Conservation (phyloP, 2,329 filamentous ascomycete genomes). For the Apiospora rasikravindrae region DNA sequence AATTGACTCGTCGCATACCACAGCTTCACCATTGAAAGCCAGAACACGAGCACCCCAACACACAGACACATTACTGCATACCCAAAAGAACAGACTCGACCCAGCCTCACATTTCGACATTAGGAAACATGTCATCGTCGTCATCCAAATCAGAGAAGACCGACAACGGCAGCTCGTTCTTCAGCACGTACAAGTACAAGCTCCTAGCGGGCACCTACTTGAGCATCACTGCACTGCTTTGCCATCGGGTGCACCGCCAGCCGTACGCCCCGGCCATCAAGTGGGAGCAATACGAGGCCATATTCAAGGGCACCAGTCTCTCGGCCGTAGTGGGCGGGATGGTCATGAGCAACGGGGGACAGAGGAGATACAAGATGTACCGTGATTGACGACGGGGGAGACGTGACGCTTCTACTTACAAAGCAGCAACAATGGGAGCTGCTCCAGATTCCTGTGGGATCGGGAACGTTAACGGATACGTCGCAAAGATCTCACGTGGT, state of each 20-base stretch:
- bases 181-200: conserved; percentile 56
- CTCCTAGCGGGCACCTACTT: conserved; percentile 76
- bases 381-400: conserved; percentile 1
- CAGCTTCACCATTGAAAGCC: background rate
- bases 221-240: conserved; percentile 46
- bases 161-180: background rate
- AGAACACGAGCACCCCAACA: background rate
- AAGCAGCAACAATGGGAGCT: background rate
- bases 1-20: background rate
- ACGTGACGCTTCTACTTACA: background rate
- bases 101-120: background rate
- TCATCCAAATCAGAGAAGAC: background rate
- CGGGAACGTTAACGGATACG: too few species aligned
- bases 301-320: conserved; percentile 27
- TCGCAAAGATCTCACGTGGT: too few species aligned
- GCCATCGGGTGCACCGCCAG: conserved; percentile 26
- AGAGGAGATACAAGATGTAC: conserved; percentile 25
- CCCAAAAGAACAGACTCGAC: background rate
- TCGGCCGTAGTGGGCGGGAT: conserved; percentile 24
- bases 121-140: background rate
- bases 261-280: conserved; percentile 23
- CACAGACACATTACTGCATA: background rate
- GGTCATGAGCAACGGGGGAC: conserved; percentile 23
- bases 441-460: too few species aligned
- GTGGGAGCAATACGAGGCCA: conserved; percentile 26